Evolutionary conservation across 192 early-diverging fungal genomes (phyloP), one percentile per base, ranked within the genome.

Genomic region (Piromyces sp.): DNA sequence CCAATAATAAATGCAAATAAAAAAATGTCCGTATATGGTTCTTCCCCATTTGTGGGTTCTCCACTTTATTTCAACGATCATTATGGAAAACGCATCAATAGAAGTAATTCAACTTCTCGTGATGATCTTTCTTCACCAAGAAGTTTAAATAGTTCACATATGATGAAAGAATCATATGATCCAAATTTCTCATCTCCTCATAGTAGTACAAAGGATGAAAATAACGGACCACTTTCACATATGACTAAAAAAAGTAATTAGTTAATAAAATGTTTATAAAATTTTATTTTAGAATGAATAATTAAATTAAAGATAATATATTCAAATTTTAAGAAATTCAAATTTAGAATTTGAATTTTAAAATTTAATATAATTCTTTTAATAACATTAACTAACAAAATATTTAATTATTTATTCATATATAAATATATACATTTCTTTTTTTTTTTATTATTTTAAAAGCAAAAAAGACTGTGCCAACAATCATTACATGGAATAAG

Each of bases 401-500:
- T n/a, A n/a, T n/a, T n/a, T n/a, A n/a, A n/a, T n/a, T n/a, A n/a
- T n/a, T n/a, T n/a, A n/a, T n/a, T n/a, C n/a, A n/a, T n/a, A n/a
- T n/a, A n/a, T n/a, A n/a, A n/a, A n/a, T n/a, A n/a, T n/a, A n/a
- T n/a, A n/a, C n/a, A n/a, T n/a, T n/a, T n/a, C n/a, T n/a, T n/a
- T n/a, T n/a, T n/a, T n/a, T n/a, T n/a, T n/a, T n/a, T n/a, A n/a
- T n/a, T n/a, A n/a, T 51, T 22, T 51, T 17, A 79, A 80, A 81
- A 81, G 68, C 15, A 11, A 86, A 86, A 79, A 83, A 83, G 11
- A 83, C 85, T 58, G 94, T 96, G 38, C 96, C 97, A 0, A 94
- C 96, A 17, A 95, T 98, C 81, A 93, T 98, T 26, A 92, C 91
- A 38, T 98, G 96, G 94, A 88, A 89, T 79, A 92, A 93, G 81